phyloP scores from a whole-genome alignment of 768 basidiomycete species.

The Gymnopilus junonius region DNA sequence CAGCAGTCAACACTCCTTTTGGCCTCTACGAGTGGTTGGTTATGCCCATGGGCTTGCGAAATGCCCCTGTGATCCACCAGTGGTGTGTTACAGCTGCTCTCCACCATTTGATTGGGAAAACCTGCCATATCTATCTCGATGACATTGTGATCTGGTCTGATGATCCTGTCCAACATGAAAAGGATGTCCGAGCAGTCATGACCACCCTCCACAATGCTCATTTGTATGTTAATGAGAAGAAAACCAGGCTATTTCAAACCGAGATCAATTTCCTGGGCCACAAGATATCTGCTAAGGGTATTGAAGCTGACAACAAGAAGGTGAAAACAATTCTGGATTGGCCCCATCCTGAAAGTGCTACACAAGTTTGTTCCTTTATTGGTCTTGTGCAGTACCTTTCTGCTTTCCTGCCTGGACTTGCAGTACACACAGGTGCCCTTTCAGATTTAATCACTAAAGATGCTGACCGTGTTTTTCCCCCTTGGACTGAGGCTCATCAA shows the following conservation, averaged over 20 bases:
- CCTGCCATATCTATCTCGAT: no score
- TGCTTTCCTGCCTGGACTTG: slow-evolving; percentile 13
- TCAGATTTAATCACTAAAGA: not conserved
- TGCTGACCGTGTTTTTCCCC: slow-evolving; percentile 5
- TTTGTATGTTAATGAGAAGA: slow-evolving; percentile 1
- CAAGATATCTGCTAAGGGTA: no score
- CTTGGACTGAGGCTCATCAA: slow-evolving; percentile 6
- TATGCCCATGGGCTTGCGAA: slow-evolving; percentile 40
- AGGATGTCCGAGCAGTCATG: slow-evolving; percentile 30
- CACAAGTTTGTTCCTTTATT: slow-evolving; percentile 17
- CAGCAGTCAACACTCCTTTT: no score
- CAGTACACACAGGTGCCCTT: slow-evolving; percentile 5
- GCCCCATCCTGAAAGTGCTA: slow-evolving; percentile 20
- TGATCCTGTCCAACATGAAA: slow-evolving; percentile 33
- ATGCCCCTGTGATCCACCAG: slow-evolving; percentile 35
- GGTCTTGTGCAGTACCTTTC: slow-evolving; percentile 20
- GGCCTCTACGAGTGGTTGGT: slow-evolving; percentile 41
- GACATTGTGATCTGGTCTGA: slow-evolving; percentile 51
- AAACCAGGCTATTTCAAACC: no score
- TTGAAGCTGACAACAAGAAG: no score
- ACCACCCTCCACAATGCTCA: slow-evolving; percentile 10
- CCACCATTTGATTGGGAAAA: slow-evolving; percentile 35
- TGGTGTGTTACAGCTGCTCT: slow-evolving; percentile 37
- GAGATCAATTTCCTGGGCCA: no score
- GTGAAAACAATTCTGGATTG: slow-evolving; percentile 30